Conservation (phyloP, 2,329 filamentous ascomycete species). For the Nigrospora sphaerica region DNA sequence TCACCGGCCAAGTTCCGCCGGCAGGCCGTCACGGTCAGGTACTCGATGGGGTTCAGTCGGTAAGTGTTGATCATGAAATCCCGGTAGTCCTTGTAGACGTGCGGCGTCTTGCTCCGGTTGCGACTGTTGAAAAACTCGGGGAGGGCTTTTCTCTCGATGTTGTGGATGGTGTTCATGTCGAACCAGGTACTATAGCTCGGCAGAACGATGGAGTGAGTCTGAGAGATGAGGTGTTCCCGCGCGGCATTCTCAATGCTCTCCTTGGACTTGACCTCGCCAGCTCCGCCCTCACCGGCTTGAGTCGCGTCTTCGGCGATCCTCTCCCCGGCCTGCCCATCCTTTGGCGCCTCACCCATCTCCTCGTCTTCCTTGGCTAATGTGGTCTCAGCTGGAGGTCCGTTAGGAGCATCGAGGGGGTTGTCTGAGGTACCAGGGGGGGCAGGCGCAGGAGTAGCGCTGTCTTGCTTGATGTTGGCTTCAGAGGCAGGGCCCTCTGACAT, state of each 20-base stretch:
- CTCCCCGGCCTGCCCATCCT: constrained; percentile 34
- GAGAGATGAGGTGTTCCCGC: constrained; percentile 83
- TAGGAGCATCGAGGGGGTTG: constrained; percentile 63
- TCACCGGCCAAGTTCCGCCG: constrained; percentile 91
- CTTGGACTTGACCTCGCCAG: constrained; percentile 64
- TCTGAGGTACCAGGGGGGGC: constrained; percentile 42
- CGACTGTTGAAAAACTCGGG: constrained; percentile 98
- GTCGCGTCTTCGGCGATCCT: constrained; percentile 37
- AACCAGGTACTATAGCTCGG: constrained; percentile 99
- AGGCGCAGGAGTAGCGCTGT: constrained; percentile 47
- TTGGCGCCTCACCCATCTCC: constrained; percentile 67
- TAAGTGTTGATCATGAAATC: constrained; percentile 99
- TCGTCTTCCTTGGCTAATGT: constrained; percentile 61
- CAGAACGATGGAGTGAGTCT: constrained; percentile 92
- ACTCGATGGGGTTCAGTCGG: constrained; percentile 89
- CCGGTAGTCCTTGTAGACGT: constrained; percentile 97
- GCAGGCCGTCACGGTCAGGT: constrained; percentile 94
- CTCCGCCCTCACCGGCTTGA: constrained; percentile 36
- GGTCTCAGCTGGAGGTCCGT: constrained; percentile 55
- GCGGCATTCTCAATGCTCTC: constrained; percentile 77
- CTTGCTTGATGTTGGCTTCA: constrained; percentile 51
- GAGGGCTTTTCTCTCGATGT: constrained; percentile 87
- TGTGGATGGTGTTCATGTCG: constrained; percentile 90
- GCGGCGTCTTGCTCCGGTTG: constrained; percentile 95
- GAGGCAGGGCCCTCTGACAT: constrained; percentile 48